Percentiles rank a stretch among this genome's conserved stretches.
These are phyloP conservation scores for Daedaleopsis nitida DNA, from an alignment of 768 basidiomycete genomes.

Conservation along the genomic window DNA sequence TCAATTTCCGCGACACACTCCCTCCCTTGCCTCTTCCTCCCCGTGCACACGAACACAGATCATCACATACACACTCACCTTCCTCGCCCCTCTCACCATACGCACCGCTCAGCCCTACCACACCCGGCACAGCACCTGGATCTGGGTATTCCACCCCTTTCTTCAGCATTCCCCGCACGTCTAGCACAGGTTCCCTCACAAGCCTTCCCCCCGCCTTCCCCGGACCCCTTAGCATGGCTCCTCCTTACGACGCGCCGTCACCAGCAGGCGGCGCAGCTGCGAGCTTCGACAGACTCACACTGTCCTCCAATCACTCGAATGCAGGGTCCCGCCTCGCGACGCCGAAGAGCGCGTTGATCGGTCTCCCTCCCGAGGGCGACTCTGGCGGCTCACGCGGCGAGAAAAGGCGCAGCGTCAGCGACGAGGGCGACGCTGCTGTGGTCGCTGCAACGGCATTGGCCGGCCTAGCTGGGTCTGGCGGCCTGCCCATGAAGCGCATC, in stretches of 20 bases:
- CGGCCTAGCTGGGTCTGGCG: slow-evolving; percentile 11
- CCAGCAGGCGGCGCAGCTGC: slow-evolving; percentile 16
- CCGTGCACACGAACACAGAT: slow-evolving; percentile 8
- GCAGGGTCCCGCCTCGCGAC: slow-evolving; percentile 25
- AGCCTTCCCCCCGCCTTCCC: slow-evolving; percentile 14
- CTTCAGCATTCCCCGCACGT: slow-evolving; percentile 14
- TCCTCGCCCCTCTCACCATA: slow-evolving; percentile 7
- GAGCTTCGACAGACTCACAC: slow-evolving; percentile 27
- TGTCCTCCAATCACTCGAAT: slow-evolving; percentile 19
- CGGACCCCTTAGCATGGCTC: slow-evolving; percentile 19
- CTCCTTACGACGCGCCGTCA: slow-evolving; percentile 16
- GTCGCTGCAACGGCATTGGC: slow-evolving; percentile 25
- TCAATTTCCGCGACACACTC: slow-evolving; percentile 17
- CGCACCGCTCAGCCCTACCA: slow-evolving; percentile 7
- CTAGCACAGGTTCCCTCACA: slow-evolving; percentile 12
- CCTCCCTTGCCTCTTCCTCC: slow-evolving; percentile 12
- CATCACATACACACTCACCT: slow-evolving; percentile 11
- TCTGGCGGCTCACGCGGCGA: slow-evolving; percentile 11
- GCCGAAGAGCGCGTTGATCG: slow-evolving; percentile 22
- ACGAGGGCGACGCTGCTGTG: slow-evolving; percentile 20
- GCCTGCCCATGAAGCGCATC: slow-evolving; percentile 11
- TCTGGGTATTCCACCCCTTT: slow-evolving; percentile 23
- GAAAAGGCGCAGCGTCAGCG: slow-evolving; percentile 19
- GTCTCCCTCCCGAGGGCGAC: slow-evolving; percentile 26
- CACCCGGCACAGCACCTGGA: slow-evolving; percentile 1